Base-by-base conservation (phyloP, 2,329 filamentous ascomycete genomes). In the Pezicula radicicola region DNA sequence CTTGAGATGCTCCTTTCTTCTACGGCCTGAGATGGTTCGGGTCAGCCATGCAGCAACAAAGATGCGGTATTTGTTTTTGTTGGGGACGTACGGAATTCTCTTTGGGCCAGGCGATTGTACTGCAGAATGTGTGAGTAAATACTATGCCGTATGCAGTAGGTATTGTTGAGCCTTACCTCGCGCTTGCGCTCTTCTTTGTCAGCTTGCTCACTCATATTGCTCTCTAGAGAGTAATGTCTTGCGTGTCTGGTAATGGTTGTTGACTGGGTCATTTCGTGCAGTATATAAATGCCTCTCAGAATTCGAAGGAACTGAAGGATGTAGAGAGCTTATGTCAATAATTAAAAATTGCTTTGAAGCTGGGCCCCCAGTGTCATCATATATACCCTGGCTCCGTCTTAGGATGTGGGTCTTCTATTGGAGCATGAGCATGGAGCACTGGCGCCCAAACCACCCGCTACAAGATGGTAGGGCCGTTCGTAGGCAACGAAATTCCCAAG, bases 1-100 rank as follows among this genome's bases (percentile, higher is more conserved):
- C 58, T 68, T 73, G 44, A 74, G 62, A 53, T 73, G 71, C 54
- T 74, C 71, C 59, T 74, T 74, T 48, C 72, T 67, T 54, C 72
- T 62, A 53, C 71, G 70, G 35, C 72, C 72, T 74, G 41, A n/a
- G 40, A 47, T 35, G 3, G 51, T 63, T 55, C 61, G 55, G 55
- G 27, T 52, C 16, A 27, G 18, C 18, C 12, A 45, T 30, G 10
- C 48, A 30, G 18, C 28, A 28, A 35, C 30, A 19, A 3, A 46
- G 19, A 37, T n/a, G 28, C 25, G 9, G 25, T 36, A 49, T 44
- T 18, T 42, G 15, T 15, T 48, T 50, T 40, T 42, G 25, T 42
- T 33, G 21, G 19, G 42, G 41, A 60, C 70, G 58, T 70, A 74
- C 71, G 69, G 56, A 74, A 74, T 57, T 73, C 70, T 57, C 72